These are phyloP conservation scores for Suillus fuscotomentosus DNA, from an alignment of 768 basidiomycete species.

Conservation along the genomic window DNA sequence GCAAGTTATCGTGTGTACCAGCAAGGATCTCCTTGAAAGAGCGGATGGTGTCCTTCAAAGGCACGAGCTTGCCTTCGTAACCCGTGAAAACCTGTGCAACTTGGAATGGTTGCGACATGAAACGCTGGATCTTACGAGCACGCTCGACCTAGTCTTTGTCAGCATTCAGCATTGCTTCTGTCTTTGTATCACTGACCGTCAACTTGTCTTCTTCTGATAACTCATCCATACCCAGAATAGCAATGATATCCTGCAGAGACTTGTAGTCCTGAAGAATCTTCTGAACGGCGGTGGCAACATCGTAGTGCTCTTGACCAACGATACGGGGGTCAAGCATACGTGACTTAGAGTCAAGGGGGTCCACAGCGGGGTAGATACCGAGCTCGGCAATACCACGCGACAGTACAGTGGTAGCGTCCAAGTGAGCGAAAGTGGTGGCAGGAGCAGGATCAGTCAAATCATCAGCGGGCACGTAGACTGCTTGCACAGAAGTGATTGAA, in stretches of 20 bases:
- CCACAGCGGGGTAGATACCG: conserved; percentile 99
- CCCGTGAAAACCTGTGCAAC: conserved; percentile 99
- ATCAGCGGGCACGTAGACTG: conserved; percentile 99
- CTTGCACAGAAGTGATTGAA: conserved; percentile 99
- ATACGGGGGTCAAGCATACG: conserved; percentile 99
- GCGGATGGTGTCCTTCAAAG: conserved; percentile 93
- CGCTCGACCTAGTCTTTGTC: conserved; percentile 72
- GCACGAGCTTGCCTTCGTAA: conserved; percentile 96
- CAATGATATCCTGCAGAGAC: conserved; percentile 98
- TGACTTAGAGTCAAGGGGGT: conserved; percentile 98
- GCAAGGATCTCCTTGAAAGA: conserved; percentile 98
- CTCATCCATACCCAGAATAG: conserved; percentile 99
- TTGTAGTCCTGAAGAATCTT: conserved; percentile 98
- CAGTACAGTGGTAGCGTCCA: conserved; percentile 99
- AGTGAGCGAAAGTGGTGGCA: conserved; percentile 99
- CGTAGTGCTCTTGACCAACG: conserved; percentile 92
- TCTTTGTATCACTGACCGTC: conserved; percentile 58
- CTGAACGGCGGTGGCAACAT: conserved; percentile 94
- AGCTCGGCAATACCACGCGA: conserved; percentile 99
- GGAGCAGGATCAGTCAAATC: conserved; percentile 99
- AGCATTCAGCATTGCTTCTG: not conserved
- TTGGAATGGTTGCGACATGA: conserved; percentile 99
- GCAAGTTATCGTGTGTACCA: conserved; percentile 83
- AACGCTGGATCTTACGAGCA: conserved; percentile 97
- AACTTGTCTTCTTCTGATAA: conserved; percentile 99